Evolutionary conservation across 768 basidiomycete genomes (phyloP), one percentile per base, ranked within the genome.

Genomic region (Leucocoprinus leucothites): DNA sequence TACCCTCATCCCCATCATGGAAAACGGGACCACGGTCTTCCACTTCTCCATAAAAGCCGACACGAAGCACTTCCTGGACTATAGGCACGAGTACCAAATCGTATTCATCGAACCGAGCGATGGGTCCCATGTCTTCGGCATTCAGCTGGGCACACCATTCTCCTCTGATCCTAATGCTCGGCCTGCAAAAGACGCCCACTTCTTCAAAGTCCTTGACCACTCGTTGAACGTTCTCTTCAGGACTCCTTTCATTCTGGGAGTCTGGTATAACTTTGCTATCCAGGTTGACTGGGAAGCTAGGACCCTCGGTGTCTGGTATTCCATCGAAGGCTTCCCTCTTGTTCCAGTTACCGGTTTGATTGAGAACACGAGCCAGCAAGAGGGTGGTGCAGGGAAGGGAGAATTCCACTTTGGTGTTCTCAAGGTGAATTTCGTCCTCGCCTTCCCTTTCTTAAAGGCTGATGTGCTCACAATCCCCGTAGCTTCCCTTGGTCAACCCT

Each of bases 71-170:
- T 77, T 77, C 11, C 64, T 86, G 60, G 82, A 84, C 61, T 74
- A 73, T 58, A 72, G 59, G 8, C 83, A 85, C 54, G 84, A 86
- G 61, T 84, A 86, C 61, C 84, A 86, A 60, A 71, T 80, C 48
- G 79, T 86, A 13, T 85, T 80, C 64, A 82, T 85, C 54, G 84
- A 86, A 66, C 80, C 82, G 1, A 72, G 63, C 50, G 85, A 86
- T 60, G 82, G 82, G 5, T 72, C 77, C 2, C 82, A 83, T 67
- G 72, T 85, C 19, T 86, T 86, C 61, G 81, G 74, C 4, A 67
- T 85, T 38, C 82, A 84, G 59, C 69, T 84, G 6, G 84, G 82
- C 8, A 82, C 81, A 1, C 80, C 83, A 0, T 85, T 85, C 65
- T 82, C 76, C 0, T 65, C 78, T 54, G 78, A 80, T 0, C 80